phyloP scores from a whole-genome alignment of 2,329 filamentous ascomycete genomes.

The Plectosphaerella sp. region DNA sequence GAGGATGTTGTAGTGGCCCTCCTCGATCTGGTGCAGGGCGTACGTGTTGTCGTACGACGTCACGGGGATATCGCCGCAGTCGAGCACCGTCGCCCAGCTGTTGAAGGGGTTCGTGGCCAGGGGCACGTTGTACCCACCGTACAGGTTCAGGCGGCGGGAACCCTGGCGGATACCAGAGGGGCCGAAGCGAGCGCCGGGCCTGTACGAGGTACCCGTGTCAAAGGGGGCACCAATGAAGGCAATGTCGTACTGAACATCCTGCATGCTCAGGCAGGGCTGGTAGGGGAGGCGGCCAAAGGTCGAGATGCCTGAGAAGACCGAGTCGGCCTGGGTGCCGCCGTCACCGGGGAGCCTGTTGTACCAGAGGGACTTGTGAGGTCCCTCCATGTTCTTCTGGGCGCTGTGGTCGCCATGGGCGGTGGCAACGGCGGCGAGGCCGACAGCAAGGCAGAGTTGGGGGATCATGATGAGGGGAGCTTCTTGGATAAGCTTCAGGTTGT shows the following conservation, averaged over 20 bases:
- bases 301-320: constrained; percentile 82
- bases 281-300: constrained; percentile 81
- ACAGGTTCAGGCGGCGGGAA: constrained; percentile 79
- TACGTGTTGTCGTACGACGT: constrained; percentile 76
- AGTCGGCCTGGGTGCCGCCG: constrained; percentile 81
- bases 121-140: constrained; percentile 84
- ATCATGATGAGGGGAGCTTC: constrained; percentile 17
- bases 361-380: constrained; percentile 73
- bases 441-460: constrained; percentile 20
- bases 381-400: constrained; percentile 55
- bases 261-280: constrained; percentile 67
- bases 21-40: constrained; percentile 79
- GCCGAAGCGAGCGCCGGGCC: constrained; percentile 79
- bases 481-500: too few species aligned
- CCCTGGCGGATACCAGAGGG: constrained; percentile 83
- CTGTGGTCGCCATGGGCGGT: constrained; percentile 56
- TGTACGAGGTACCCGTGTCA: constrained; percentile 81
- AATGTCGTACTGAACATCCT: constrained; percentile 73
- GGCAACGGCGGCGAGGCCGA: constrained; percentile 43
- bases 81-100: constrained; percentile 73
- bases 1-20: constrained; percentile 73
- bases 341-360: constrained; percentile 80
- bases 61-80: constrained; percentile 81
- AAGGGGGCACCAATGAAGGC: constrained; percentile 83
- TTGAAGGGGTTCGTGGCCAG: constrained; percentile 76